A percentile compares a stretch with the other conserved stretches of the same genome.
phyloP scores from a whole-genome alignment of 495 filamentous ascomycete species.

The Monascus purpureus region DNA sequence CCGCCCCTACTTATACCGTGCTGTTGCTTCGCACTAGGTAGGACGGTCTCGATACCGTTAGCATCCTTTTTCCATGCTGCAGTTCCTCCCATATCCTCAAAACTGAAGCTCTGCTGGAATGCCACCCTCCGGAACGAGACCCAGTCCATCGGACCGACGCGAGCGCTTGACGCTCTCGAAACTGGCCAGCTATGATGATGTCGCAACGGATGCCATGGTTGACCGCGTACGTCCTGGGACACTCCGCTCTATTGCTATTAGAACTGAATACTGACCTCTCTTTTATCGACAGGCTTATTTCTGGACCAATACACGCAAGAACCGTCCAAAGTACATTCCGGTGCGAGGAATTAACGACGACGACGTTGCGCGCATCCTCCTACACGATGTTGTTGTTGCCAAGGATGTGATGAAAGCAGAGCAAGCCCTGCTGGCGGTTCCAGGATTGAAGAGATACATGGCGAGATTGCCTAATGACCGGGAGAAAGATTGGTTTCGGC shows the following conservation, averaged over 20 bases:
- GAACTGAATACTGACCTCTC: slow-evolving; percentile 8
- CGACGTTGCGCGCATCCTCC: slow-evolving; percentile 64
- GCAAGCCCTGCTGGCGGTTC: slow-evolving; percentile 51
- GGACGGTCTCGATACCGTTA: too few relatives aligned
- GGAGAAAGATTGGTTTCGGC: slow-evolving; percentile 77
- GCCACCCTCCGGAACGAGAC: slow-evolving; percentile 29
- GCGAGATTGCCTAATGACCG: slow-evolving; percentile 51
- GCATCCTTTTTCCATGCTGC: too few relatives aligned
- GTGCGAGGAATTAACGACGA: slow-evolving; percentile 72
- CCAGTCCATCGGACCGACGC: slow-evolving; percentile 38
- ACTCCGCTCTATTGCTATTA: slow-evolving; percentile 2
- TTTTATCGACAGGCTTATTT: slow-evolving; percentile 56
- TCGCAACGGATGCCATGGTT: slow-evolving; percentile 88
- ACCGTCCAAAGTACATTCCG: slow-evolving; percentile 72
- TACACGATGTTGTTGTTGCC: slow-evolving; percentile 57
- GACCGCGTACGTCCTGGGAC: slow-evolving; percentile 59
- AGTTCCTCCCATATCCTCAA: too few relatives aligned
- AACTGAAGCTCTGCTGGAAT: too few relatives aligned
- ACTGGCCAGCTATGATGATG: slow-evolving; percentile 86
- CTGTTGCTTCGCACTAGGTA: too few relatives aligned
- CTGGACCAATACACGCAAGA: slow-evolving; percentile 94
- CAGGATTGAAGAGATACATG: slow-evolving; percentile 59
- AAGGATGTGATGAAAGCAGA: slow-evolving; percentile 60
- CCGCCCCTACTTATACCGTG: too few relatives aligned
- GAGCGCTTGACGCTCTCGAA: slow-evolving; percentile 71